Percentiles rank a stretch among this genome's conserved stretches.
Evolutionary conservation across 768 basidiomycete species (phyloP).

Genomic region (Phlebiopsis flavidoalba): DNA sequence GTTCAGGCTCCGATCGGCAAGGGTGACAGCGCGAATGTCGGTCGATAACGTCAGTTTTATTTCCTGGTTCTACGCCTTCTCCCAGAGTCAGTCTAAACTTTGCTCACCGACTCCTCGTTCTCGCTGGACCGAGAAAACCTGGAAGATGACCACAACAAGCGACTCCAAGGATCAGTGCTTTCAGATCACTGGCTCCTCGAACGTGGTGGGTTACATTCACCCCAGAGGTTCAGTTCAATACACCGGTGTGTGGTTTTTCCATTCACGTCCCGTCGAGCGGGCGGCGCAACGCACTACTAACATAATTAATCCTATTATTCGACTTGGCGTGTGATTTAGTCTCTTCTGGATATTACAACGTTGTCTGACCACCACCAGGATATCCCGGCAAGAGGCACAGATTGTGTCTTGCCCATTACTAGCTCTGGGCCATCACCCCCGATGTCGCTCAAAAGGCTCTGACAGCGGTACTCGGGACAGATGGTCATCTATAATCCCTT

Average conservation of each 20-base stretch:
- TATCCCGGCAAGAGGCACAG: conserved; percentile 44
- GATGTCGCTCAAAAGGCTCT: conserved; percentile 41
- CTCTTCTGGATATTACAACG: conserved; percentile 40
- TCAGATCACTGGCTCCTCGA: conserved; percentile 48
- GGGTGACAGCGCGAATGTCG: not conserved
- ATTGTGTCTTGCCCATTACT: conserved; percentile 69
- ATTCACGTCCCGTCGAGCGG: not conserved
- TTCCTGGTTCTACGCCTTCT: not conserved
- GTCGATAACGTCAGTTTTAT: not conserved
- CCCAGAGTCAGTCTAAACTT: not conserved
- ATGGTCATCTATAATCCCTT: conserved; percentile 14
- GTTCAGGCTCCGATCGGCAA: not conserved
- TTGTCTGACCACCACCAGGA: conserved; percentile 44
- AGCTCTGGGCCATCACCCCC: conserved; percentile 58
- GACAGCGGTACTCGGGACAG: conserved; percentile 29
- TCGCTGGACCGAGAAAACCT: not conserved
- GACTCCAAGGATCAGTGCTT: conserved; percentile 15
- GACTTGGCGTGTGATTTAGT: conserved; percentile 9
- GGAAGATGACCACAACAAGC: not conserved
- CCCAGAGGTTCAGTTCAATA: conserved; percentile 35
- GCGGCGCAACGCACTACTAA: not conserved
- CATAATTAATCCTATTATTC: not conserved
- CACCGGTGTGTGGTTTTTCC: conserved; percentile 36
- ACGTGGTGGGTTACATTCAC: conserved; percentile 50
- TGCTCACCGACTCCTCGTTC: not conserved